Percentiles rank a stretch among this genome's conserved stretches.
These are phyloP conservation scores for Naematelia aurantialba DNA, from an alignment of 768 basidiomycete species.

Conservation along the genomic window DNA sequence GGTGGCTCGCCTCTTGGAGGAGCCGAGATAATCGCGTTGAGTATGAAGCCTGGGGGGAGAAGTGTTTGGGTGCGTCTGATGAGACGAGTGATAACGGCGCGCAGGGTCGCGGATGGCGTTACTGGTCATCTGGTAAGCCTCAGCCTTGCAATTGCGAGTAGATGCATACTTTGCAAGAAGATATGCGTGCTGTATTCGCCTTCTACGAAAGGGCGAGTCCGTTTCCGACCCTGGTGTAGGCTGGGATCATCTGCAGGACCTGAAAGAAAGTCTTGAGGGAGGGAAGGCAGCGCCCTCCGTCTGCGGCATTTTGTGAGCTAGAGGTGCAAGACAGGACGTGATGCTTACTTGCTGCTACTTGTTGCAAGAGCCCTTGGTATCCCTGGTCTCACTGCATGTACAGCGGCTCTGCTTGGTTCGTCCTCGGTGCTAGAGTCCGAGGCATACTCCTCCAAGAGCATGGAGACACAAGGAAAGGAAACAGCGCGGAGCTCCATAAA, in stretches of 20 bases:
- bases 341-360: not conserved
- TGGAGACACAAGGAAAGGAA: not conserved
- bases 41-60: constrained; percentile 34
- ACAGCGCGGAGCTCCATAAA: no score
- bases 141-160: not conserved
- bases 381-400: no score
- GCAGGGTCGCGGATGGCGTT: constrained; percentile 52
- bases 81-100: constrained; percentile 55
- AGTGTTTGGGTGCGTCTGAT: constrained; percentile 53
- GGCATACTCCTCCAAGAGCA: not conserved
- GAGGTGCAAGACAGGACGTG: not conserved
- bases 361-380: no score
- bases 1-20: constrained; percentile 4
- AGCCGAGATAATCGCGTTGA: constrained; percentile 17
- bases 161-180: constrained; percentile 60
- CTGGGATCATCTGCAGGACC: constrained; percentile 68
- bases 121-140: constrained; percentile 14
- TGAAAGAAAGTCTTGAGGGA: constrained; percentile 16
- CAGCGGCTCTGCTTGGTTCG: no score
- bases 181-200: constrained; percentile 81
- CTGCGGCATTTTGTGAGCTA: not conserved
- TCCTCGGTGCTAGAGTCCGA: not conserved
- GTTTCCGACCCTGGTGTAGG: constrained; percentile 75
- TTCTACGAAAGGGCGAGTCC: constrained; percentile 72
- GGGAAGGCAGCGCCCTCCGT: not conserved